Evolutionary conservation across 345 rosid genomes (phyloP), one percentile per base, ranked within the genome.

Genomic region (Heritiera fomes): DNA sequence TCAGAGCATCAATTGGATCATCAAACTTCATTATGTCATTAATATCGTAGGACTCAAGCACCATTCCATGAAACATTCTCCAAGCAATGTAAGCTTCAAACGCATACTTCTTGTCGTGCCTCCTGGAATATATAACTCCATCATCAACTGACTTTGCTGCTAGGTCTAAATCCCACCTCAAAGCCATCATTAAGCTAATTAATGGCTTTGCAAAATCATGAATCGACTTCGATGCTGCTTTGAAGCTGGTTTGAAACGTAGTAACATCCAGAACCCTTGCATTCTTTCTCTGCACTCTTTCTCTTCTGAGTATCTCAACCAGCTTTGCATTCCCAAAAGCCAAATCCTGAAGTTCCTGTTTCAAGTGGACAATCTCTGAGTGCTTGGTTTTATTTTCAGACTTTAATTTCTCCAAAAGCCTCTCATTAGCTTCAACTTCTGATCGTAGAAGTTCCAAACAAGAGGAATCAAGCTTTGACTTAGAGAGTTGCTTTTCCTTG

Each of bases 171-270:
- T 87, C 85, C 92, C 93, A 91, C 5, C 86, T 86, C 1, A 89
- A 84, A 83, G 91, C 92, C 84, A 84, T 87, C 95, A 88, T 87
- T 73, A 91, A 78, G 81, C 84, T 80, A 79, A 91, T 91, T 52
- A 91, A n/a, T 6, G 93, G 92, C 87, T 87, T 91, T 0, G 90
- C 90, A 43, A 91, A 91, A 83, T 87, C 88, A 79, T 87, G 92
- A 77, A 90, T 80, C 52, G 93, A 84, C 76, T 87, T 90, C 0
- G 86, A 85, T 73, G 90, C 91, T 69, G 71, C 78, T 80, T 34
- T 28, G 61, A 84, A 85, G 18, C 34, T 77, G 11, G 82, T 85
- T 73, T 85, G 84, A 77, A 90, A 87, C 30, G 76, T 28, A 50
- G 83, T 43, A 43, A 86, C 49, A 62, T 78, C 81, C 81, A 82